Evolutionary conservation across 2,329 filamentous ascomycete species (phyloP), one percentile per base, ranked within the genome.

Genomic region (Fusarium graminum): DNA sequence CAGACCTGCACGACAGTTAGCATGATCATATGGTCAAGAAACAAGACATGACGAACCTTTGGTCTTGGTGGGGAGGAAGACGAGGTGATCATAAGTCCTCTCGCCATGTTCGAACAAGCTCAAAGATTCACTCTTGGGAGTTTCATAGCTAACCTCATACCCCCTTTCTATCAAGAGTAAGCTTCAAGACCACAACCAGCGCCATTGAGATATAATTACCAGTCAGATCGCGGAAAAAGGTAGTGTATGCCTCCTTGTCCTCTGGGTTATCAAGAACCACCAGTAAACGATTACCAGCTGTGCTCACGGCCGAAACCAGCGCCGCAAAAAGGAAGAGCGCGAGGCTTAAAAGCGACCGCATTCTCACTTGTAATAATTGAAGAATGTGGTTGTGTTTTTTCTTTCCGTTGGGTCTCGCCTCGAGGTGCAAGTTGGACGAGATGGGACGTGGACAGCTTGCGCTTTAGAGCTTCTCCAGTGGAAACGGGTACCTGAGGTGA

Each of bases 61-160:
- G 30, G 92, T 88, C 80, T 94, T 97, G 61, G 90, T 88, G 51
- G 95, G 95, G 67, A 98, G 88, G 71, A 99, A 85, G 67, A 98
- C 80, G 68, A 98, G 82, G 80, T 99, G 94, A 80, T 98, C 94
- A 80, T 94, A 98, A 66, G 87, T 88, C 77, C 91, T 89, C 81
- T 95, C 92, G 76, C 94, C 95, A 67, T 95, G 88, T 75, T 88
- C 85, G 82, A 97, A 97, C 69, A 99, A 85, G 50, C 87, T 85
- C 72, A 98, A 81, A 49, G 85, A 83, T 52, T 93, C 88, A 77
- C 88, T 91, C 81, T 95, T 95, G 63, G 93, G 92, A 9, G 93
- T 93, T 77, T 94, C 88, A 77, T 93, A 94, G 36, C 86, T 86
- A 70, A 97, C 83, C 62, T 90, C 83, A 79, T 92, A 98, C 68